These are phyloP conservation scores for Colletotrichum karsti DNA, from an alignment of 2,329 filamentous ascomycete genomes.

Conservation along the genomic window DNA sequence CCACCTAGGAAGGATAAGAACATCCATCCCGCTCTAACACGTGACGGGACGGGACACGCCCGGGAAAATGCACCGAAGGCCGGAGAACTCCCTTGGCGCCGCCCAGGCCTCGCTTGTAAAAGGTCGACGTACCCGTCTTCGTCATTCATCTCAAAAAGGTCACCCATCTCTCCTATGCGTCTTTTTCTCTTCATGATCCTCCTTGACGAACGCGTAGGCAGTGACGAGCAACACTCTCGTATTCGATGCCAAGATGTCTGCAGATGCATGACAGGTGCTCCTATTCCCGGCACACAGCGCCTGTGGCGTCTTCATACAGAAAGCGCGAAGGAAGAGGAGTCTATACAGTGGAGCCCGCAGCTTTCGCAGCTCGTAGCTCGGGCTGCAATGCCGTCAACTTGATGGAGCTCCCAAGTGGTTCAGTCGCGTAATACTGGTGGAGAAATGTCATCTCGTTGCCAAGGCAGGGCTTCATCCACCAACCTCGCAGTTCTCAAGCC, in stretches of 20 bases:
- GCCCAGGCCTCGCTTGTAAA: not conserved
- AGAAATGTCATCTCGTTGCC: not conserved
- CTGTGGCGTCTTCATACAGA: not conserved
- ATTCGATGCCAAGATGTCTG: not conserved
- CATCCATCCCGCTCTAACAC: too few species aligned
- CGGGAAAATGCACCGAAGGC: not conserved
- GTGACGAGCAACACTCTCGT: conserved; percentile 2
- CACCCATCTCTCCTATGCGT: not conserved
- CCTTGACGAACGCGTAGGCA: not conserved
- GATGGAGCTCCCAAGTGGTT: conserved; percentile 1
- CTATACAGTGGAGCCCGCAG: conserved; percentile 23
- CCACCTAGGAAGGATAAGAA: too few species aligned
- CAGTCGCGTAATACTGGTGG: conserved; percentile 7
- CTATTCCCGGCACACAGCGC: not conserved
- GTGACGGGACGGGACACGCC: not conserved
- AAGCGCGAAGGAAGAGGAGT: conserved; percentile 9
- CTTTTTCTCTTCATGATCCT: not conserved
- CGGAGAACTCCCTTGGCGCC: not conserved
- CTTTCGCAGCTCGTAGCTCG: conserved; percentile 2
- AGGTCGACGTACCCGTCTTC: conserved; percentile 3
- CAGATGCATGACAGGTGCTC: not conserved
- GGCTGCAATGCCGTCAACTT: conserved; percentile 15
- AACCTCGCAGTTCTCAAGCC: not conserved
- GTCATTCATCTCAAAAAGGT: not conserved
- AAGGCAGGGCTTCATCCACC: not conserved